These are phyloP conservation scores for Phytophthora hibernalis DNA, from an alignment of 352 stramenopile species.

Conservation along the genomic window DNA sequence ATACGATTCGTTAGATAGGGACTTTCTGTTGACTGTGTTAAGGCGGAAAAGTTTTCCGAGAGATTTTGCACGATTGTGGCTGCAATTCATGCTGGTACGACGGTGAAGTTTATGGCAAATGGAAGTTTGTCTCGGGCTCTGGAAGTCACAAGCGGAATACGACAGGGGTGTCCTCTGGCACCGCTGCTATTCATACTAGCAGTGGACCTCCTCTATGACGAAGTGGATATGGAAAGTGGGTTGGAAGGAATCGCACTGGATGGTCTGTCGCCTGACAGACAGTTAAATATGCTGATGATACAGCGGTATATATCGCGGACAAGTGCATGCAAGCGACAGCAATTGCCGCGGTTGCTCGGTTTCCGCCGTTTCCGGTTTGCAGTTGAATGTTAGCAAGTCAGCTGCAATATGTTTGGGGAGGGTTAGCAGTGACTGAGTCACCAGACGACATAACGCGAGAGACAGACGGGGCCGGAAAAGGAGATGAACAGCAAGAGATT, in stretches of 20 bases:
- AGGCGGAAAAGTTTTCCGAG: slow-evolving; percentile 1
- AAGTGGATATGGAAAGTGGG: too few species aligned
- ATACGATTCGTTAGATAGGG: slow-evolving; percentile 15
- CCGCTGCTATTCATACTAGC: neutral
- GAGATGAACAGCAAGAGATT: too few species aligned
- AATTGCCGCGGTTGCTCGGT: neutral
- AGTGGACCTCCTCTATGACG: neutral
- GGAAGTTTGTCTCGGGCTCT: neutral
- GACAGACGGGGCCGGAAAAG: too few species aligned
- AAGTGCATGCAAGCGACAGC: neutral
- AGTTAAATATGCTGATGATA: neutral
- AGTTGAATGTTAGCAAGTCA: neutral
- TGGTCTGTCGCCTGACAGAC: too few species aligned
- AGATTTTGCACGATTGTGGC: neutral
- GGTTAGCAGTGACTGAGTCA: neutral
- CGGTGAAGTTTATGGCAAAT: slow-evolving; percentile 10
- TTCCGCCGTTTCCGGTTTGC: neutral
- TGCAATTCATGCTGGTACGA: neutral
- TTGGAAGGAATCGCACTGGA: too few species aligned
- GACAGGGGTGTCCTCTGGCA: slow-evolving; percentile 7
- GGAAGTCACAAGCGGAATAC: neutral
- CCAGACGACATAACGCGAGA: too few species aligned
- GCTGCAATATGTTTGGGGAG: neutral
- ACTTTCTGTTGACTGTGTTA: slow-evolving; percentile 12
- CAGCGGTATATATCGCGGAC: neutral